phyloP scores from a whole-genome alignment of 768 basidiomycete species.

The Serpula lacrymans region DNA sequence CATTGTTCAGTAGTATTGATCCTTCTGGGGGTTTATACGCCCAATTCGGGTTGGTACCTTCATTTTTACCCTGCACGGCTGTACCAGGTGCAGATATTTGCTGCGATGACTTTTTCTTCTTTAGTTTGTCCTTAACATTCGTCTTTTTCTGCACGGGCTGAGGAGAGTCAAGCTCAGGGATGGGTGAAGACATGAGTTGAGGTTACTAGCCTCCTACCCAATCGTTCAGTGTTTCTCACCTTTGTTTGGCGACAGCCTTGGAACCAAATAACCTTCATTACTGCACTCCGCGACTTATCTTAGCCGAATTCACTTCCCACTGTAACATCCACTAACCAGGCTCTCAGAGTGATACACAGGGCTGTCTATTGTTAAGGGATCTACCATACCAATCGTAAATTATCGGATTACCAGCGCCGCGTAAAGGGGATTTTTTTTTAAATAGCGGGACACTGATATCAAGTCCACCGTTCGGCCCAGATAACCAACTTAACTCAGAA shows the following conservation, averaged over 20 bases:
- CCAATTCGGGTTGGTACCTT: slow-evolving; percentile 55
- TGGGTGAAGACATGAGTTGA: slow-evolving; percentile 17
- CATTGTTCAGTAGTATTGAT: slow-evolving; percentile 44
- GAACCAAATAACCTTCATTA: slow-evolving; percentile 19
- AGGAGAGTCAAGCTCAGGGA: slow-evolving; percentile 8
- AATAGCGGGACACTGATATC: slow-evolving; percentile 7
- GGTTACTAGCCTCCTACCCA: neutral
- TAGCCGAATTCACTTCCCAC: too few relatives aligned
- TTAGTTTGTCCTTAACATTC: slow-evolving; percentile 13
- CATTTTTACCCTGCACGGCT: slow-evolving; percentile 38
- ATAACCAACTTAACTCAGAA: too few relatives aligned
- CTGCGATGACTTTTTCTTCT: slow-evolving; percentile 10
- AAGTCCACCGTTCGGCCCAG: slow-evolving; percentile 28
- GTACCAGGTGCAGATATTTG: slow-evolving; percentile 1
- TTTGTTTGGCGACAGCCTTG: slow-evolving; percentile 26
- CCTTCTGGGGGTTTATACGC: slow-evolving; percentile 58
- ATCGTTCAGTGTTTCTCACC: neutral
- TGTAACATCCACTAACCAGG: too few relatives aligned
- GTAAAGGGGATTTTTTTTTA: too few relatives aligned
- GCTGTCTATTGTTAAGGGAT: too few relatives aligned
- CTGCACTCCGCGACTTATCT: too few relatives aligned
- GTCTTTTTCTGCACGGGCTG: slow-evolving; percentile 6
- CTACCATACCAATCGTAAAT: too few relatives aligned
- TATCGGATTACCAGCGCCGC: too few relatives aligned
- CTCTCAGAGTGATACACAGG: too few relatives aligned